phyloP scores from a whole-genome alignment of 2,329 filamentous ascomycete species.

The Stenocarpella maydis region DNA sequence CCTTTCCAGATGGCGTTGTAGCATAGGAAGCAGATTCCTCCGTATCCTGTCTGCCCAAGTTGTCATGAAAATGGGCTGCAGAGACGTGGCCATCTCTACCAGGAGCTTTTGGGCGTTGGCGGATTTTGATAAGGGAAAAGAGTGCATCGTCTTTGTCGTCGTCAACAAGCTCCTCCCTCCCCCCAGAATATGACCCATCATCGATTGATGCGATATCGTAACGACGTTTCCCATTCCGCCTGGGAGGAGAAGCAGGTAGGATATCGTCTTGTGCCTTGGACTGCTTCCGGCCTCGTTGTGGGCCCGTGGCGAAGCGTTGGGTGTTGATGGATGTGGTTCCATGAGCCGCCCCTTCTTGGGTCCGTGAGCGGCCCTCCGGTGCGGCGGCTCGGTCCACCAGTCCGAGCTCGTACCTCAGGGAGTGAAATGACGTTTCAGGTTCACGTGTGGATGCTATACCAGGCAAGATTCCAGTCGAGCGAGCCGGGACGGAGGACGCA shows the following conservation, averaged over 20 bases:
- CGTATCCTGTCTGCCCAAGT: no score
- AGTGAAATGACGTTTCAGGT: not conserved
- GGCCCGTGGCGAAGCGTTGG: not conserved
- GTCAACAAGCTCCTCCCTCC: not conserved
- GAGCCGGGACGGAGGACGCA: not conserved
- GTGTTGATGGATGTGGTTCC: not conserved
- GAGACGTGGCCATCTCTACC: no score
- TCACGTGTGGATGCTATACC: no score
- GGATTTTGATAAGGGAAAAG: not conserved
- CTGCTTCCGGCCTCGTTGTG: not conserved
- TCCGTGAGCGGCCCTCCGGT: not conserved
- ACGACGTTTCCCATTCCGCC: no score
- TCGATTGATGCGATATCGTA: not conserved
- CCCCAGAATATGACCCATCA: not conserved
- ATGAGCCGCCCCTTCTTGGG: no score
- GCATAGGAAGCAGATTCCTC: not conserved
- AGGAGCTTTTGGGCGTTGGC: not conserved
- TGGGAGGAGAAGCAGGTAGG: not conserved
- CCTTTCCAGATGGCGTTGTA: constrained; percentile 4
- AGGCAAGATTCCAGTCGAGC: not conserved
- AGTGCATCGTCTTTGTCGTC: not conserved
- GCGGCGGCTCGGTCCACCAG: not conserved
- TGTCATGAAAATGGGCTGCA: no score
- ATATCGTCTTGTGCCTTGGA: no score
- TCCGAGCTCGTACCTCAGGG: not conserved